These are phyloP conservation scores for Penicillium cosmopolitanum DNA, from an alignment of 495 filamentous ascomycete species.

Conservation along the genomic window DNA sequence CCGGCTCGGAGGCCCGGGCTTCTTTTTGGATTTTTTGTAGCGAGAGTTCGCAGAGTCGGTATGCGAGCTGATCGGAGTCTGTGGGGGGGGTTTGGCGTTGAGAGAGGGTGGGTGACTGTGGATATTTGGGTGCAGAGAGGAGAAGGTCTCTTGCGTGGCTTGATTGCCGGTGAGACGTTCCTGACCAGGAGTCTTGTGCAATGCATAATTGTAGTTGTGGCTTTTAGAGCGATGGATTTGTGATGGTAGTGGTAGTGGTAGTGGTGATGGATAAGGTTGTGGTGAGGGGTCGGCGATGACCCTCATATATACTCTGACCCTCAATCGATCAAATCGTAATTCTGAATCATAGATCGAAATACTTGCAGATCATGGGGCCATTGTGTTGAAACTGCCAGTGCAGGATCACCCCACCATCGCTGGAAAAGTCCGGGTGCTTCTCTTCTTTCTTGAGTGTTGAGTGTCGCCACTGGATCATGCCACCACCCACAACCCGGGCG, in stretches of 20 bases:
- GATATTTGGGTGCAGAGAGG: slow-evolving; percentile 16
- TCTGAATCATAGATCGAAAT: slow-evolving; percentile 2
- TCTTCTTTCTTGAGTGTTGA: not conserved
- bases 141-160: slow-evolving; percentile 12
- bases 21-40: slow-evolving; percentile 34
- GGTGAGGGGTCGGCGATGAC: not conserved
- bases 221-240: not conserved
- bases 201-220: not conserved
- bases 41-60: slow-evolving; percentile 30
- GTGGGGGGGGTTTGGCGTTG: slow-evolving; percentile 20
- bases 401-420: not conserved
- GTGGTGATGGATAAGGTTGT: not conserved
- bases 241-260: not conserved
- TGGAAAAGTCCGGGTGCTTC: not conserved
- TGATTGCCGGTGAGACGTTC: slow-evolving; percentile 19
- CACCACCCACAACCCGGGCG: not conserved
- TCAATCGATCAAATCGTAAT: not conserved
- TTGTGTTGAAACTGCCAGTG: not conserved
- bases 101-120: slow-evolving; percentile 6
- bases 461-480: slow-evolving; percentile 4
- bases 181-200: slow-evolving; percentile 8
- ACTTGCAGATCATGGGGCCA: slow-evolving; percentile 1
- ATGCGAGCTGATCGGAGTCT: slow-evolving; percentile 30
- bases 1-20: slow-evolving; percentile 26
- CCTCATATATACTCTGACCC: slow-evolving; percentile 1